Evolutionary conservation across 371 early-diverging fungal genomes (phyloP).

Genomic region (Zychaea mexicana): DNA sequence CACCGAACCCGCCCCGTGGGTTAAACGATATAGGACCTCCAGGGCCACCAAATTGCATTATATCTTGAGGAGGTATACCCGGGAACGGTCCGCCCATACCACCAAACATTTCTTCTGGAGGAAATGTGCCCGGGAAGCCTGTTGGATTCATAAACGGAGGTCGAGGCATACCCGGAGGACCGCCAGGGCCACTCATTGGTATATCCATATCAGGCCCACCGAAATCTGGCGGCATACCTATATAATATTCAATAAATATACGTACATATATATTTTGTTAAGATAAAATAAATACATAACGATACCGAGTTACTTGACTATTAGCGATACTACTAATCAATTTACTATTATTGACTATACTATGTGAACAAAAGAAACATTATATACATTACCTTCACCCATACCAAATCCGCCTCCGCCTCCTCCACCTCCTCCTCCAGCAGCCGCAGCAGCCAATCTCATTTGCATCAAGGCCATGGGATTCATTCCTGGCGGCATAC

Average conservation of each 20-base stretch:
- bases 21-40: slow-evolving; percentile 23
- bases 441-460: slow-evolving; percentile 12
- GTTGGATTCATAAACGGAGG: slow-evolving; percentile 40
- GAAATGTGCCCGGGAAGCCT: slow-evolving; percentile 32
- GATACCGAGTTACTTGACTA: no score
- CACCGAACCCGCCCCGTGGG: slow-evolving; percentile 29
- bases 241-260: no score
- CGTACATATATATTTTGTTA: no score
- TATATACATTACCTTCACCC: slow-evolving; percentile 14
- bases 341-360: no score
- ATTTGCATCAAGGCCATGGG: slow-evolving; percentile 35
- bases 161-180: slow-evolving; percentile 25
- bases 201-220: slow-evolving; percentile 23
- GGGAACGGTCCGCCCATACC: slow-evolving; percentile 28
- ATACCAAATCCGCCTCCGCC: slow-evolving; percentile 19
- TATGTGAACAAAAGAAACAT: not conserved
- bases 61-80: slow-evolving; percentile 43
- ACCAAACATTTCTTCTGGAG: slow-evolving; percentile 21
- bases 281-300: no score
- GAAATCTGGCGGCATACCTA: slow-evolving; percentile 15
- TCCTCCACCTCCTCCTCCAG: not conserved
- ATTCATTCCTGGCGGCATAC: slow-evolving; percentile 39
- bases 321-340: no score
- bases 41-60: slow-evolving; percentile 25
- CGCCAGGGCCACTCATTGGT: slow-evolving; percentile 11